A percentile compares a stretch with the other conserved stretches of the same genome.
These are phyloP conservation scores for Ceratobasidium sp. DNA, from an alignment of 1,284 basidiomycete species.

Conservation along the genomic window DNA sequence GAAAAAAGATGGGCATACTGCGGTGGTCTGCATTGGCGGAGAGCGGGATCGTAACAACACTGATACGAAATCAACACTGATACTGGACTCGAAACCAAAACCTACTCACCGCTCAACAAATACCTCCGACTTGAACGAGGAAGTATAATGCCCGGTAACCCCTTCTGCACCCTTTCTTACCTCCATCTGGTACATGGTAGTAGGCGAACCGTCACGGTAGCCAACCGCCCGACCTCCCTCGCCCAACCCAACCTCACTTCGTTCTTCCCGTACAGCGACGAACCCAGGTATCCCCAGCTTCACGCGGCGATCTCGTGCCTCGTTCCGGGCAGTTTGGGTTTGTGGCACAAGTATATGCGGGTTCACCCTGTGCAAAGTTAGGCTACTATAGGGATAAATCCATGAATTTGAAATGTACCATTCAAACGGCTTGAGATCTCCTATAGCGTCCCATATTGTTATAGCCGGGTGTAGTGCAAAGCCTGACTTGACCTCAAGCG, in stretches of 20 bases:
- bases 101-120: constrained; percentile 32
- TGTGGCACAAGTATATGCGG: neutral
- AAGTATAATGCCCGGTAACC: constrained; percentile 26
- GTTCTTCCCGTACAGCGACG: constrained; percentile 18
- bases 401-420: constrained; percentile 16
- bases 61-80: neutral
- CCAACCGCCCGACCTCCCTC: neutral
- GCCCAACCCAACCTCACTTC: constrained; percentile 9
- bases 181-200: constrained; percentile 22
- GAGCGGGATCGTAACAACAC: constrained; percentile 27
- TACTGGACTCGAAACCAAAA: neutral
- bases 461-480: constrained; percentile 10
- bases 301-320: constrained; percentile 18
- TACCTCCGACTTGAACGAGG: constrained; percentile 26
- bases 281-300: neutral
- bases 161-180: neutral
- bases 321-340: neutral
- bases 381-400: neutral
- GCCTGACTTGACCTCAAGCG: neutral
- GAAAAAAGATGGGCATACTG: neutral
- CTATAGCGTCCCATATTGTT: constrained; percentile 34
- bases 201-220: constrained; percentile 12
- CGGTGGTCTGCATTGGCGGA: constrained; percentile 31
- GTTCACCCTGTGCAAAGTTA: constrained; percentile 7
- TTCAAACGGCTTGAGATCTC: constrained; percentile 32